Evolutionary conservation across 257 asterid species (phyloP), one percentile per base, ranked within the genome.

Genomic region (Penstemon barbatus): DNA sequence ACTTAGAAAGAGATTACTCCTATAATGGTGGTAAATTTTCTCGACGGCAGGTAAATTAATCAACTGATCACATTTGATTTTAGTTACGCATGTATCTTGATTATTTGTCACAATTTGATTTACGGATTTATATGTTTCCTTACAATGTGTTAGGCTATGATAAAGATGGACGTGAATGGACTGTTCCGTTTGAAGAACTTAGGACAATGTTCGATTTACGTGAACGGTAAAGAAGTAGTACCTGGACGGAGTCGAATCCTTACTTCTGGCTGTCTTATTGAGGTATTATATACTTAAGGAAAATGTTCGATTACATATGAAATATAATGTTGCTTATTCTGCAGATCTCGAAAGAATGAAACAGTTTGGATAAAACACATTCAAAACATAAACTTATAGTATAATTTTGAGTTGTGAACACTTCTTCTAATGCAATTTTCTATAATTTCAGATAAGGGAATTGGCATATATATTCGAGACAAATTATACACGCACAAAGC

Each of bases 21-120:
- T 25, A 25, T 13, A 52, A 75, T 64, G 87, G 86, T 44, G 57
- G 80, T 70, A 89, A 78, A 82, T 74, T 89, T 69, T 92, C 98
- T 57, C 87, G 96, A 55, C 84, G 83, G 72, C 98, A 89, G 95
- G 97, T 87, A 77, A 52, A 45, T 44, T 56, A 25, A 25, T 25
- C n/a, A 54, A 56, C 53, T 50, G 33, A 25, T 25, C 51, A 51
- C 0, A 33, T 25, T 61, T 54, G 40, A 44, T 61, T 60, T 61
- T 61, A 46, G 42, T 61, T 61, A 19, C 52, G 57, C 11, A 5
- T 41, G 7, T 19, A 39, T 13, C 33, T 9, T 12, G 18, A 5
- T 65, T 41, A 5, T 53, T 67, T 45, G 43, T 67, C 41, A 19
- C 41, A 60, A 48, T 58, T 51, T 63, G 51, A 43, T 37, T 36